Conservation (phyloP, 345 rosid species). For the Lepidium aucheri region DNA sequence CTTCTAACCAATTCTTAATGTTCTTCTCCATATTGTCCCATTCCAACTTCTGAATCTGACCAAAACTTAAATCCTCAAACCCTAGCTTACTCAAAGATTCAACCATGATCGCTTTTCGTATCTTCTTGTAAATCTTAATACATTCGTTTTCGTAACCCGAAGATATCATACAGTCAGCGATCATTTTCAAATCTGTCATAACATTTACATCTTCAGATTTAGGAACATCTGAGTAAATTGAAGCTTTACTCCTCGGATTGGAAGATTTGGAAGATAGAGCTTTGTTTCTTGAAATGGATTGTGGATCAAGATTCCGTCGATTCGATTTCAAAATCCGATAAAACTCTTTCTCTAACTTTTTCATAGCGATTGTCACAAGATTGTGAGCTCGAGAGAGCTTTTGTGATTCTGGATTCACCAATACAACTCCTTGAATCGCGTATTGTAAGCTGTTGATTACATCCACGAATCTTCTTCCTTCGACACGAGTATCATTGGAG, state of each 20-base stretch:
- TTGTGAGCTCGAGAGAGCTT: slow-evolving; percentile 49
- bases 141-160: slow-evolving; percentile 73
- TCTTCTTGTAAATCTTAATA: slow-evolving; percentile 39
- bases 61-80: slow-evolving; percentile 37
- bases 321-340: slow-evolving; percentile 48
- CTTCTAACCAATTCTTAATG: slow-evolving; percentile 49
- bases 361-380: slow-evolving; percentile 58
- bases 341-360: slow-evolving; percentile 58
- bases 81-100: slow-evolving; percentile 59
- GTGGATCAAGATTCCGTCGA: slow-evolving; percentile 40
- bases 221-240: neutral
- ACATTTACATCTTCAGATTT: slow-evolving; percentile 25
- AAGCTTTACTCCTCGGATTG: neutral
- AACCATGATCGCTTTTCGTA: slow-evolving; percentile 60
- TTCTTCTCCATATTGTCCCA: slow-evolving; percentile 63
- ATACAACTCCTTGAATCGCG: slow-evolving; percentile 46
- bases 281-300: slow-evolving; percentile 34
- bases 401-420: slow-evolving; percentile 30
- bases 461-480: slow-evolving; percentile 46
- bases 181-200: slow-evolving; percentile 58
- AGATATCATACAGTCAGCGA: slow-evolving; percentile 85
- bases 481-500: slow-evolving; percentile 32
- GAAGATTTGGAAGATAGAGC: slow-evolving; percentile 20
- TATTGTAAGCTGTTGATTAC: slow-evolving; percentile 42
- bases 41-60: slow-evolving; percentile 54